Evolutionary conservation across 345 rosid species (phyloP), one percentile per base, ranked within the genome.

Genomic region (Zanthoxylum bungeanum): DNA sequence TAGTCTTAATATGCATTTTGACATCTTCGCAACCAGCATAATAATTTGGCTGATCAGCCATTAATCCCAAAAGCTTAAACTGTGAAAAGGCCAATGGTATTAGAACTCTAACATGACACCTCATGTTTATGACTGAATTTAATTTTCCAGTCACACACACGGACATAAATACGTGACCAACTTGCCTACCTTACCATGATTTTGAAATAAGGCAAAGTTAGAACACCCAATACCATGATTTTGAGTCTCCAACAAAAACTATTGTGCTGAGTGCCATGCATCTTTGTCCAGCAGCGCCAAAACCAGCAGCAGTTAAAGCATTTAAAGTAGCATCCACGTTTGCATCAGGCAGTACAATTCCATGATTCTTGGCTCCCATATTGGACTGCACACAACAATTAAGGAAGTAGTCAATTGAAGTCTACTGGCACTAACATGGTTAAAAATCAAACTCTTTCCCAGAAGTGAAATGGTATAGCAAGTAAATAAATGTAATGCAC

Each of bases 361-460:
- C 98, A 68, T 94, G 98, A 78, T 92, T 94, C 78, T 94, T 94
- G 14, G 98, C 98, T 55, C 98, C 98, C 99, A 94, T 92, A 80
- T 94, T 94, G 62, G 96, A 89, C 99, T 94, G 79, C 65, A 6
- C 62, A 71, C n/a, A 82, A 69, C 22, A 64, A 31, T 67, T 50
- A 7, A 77, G 31, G 47, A 70, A 16, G 47, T 55, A 72, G 59
- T 69, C 72, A 73, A 63, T 47, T 64, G 28, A 76, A 31, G 58
- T 60, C 77, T 60, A 62, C 27, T 30, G 46, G 37, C 58, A 36
- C 3, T 39, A 33, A 55, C 30, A 52, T 60, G 61, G 34, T 27
- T 55, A 66, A 17, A 71, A 17, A 55, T 34, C 63, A 31, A 49
- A 62, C 37, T 16, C 24, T 44, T 14, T 66, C 69, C 36, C 36